Conservation (phyloP, 164 flowering plant species). For the Cinnamomum micranthum region DNA sequence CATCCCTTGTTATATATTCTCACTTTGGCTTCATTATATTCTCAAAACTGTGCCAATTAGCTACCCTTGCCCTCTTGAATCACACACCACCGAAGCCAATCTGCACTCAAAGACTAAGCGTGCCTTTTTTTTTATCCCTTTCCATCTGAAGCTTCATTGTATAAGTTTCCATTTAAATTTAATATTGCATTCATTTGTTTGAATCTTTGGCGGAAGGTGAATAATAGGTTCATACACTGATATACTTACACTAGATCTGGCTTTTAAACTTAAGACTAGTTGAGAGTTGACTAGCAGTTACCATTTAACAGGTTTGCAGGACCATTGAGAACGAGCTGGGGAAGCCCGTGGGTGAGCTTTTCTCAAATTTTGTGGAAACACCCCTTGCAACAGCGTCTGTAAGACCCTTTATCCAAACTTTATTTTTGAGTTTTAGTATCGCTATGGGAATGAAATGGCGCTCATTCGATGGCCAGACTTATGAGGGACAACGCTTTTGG, state of each 20-base stretch:
- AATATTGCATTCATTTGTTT: not conserved
- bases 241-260: too few relatives aligned
- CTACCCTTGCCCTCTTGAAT: too few relatives aligned
- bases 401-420: slow-evolving; percentile 21
- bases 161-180: too few relatives aligned
- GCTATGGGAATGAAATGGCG: not conserved
- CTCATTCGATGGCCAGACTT: not conserved
- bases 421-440: not conserved
- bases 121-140: too few relatives aligned
- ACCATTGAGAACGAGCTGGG: slow-evolving; percentile 77
- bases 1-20: too few relatives aligned
- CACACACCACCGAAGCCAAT: too few relatives aligned
- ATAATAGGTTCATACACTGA: too few relatives aligned
- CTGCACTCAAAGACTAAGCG: too few relatives aligned
- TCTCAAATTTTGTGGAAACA: slow-evolving; percentile 45
- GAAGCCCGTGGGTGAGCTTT: slow-evolving; percentile 61
- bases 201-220: not conserved
- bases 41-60: too few relatives aligned
- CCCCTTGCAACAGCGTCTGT: slow-evolving; percentile 98
- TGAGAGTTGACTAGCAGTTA: slow-evolving; percentile 4
- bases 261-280: not conserved
- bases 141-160: too few relatives aligned
- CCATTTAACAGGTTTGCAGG: slow-evolving; percentile 49
- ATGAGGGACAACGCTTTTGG: not conserved
- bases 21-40: too few relatives aligned